Conservation (phyloP, 768 basidiomycete species). For the Suillus sp. region DNA sequence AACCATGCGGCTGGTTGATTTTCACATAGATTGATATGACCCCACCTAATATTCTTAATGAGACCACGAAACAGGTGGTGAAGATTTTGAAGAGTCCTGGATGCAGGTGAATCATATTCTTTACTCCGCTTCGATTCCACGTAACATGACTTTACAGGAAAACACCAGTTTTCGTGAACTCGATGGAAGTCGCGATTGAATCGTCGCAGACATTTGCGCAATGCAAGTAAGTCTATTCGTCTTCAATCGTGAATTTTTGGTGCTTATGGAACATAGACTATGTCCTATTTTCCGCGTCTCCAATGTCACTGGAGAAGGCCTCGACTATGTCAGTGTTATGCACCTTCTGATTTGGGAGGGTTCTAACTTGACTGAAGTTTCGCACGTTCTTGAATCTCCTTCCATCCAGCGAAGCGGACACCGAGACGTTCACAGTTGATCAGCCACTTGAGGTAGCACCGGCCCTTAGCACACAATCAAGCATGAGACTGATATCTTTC, state of each 20-base stretch:
- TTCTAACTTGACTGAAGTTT: slow-evolving; percentile 47
- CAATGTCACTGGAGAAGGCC: slow-evolving; percentile 93
- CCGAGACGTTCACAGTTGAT: slow-evolving; percentile 76
- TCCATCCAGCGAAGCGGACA: slow-evolving; percentile 84
- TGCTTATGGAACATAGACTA: slow-evolving; percentile 47
- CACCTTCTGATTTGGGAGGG: background rate
- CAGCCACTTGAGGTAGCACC: slow-evolving; percentile 72
- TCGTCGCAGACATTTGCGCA: slow-evolving; percentile 72
- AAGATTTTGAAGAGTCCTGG: slow-evolving; percentile 94
- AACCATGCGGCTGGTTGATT: slow-evolving; percentile 9
- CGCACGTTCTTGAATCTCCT: slow-evolving; percentile 90
- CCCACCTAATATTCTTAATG: slow-evolving; percentile 85
- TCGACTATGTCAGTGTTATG: slow-evolving; percentile 59
- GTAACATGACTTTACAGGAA: slow-evolving; percentile 50
- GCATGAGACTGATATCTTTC: slow-evolving; percentile 10
- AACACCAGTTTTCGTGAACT: slow-evolving; percentile 82
- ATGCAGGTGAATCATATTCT: slow-evolving; percentile 60
- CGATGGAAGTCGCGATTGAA: slow-evolving; percentile 78
- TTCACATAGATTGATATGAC: slow-evolving; percentile 86
- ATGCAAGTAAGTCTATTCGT: slow-evolving; percentile 54
- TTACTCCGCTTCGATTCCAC: slow-evolving; percentile 3
- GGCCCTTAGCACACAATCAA: background rate
- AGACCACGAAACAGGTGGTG: slow-evolving; percentile 88
- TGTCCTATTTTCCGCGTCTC: slow-evolving; percentile 92
- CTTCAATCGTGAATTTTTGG: background rate